Conservation (phyloP, 805 yeast genomes). For the Maudiozyma bulderi region DNA sequence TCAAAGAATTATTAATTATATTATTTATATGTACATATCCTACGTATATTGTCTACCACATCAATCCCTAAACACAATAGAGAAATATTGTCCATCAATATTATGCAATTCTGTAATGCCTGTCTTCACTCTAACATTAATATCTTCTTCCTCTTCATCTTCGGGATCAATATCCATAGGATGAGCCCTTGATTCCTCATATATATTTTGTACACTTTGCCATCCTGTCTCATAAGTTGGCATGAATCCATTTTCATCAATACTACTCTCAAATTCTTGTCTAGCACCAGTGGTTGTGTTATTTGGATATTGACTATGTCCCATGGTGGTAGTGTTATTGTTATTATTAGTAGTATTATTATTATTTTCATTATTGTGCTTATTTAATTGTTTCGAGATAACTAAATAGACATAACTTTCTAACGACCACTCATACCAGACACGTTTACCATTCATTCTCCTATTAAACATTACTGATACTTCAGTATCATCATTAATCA, state of each 20-base stretch:
- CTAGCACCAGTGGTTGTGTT: background rate
- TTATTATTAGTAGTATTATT: background rate
- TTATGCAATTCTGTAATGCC: slow-evolving; percentile 35
- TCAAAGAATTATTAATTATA: no score
- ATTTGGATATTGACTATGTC: background rate
- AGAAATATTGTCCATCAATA: slow-evolving; percentile 28
- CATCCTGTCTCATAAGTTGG: slow-evolving; percentile 18
- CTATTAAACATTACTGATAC: slow-evolving; percentile 45
- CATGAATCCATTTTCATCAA: slow-evolving; percentile 1
- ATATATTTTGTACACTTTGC: slow-evolving; percentile 28
- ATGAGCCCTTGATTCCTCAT: slow-evolving; percentile 7
- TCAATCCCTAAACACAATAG: slow-evolving; percentile 7
- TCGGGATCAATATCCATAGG: background rate
- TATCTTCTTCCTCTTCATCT: slow-evolving; percentile 13
- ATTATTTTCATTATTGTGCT: background rate
- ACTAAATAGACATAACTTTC: slow-evolving; percentile 41
- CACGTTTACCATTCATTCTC: slow-evolving; percentile 28
- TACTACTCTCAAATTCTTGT: background rate
- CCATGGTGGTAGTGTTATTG: background rate
- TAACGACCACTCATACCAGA: slow-evolving; percentile 64
- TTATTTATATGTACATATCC: background rate
- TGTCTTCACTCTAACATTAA: slow-evolving; percentile 36
- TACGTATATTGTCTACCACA: background rate
- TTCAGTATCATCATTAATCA: slow-evolving; percentile 45
- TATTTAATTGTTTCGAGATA: slow-evolving; percentile 15